A percentile compares a stretch with the other conserved stretches of the same genome.
Conservation (phyloP, 2,329 filamentous ascomycete genomes). For the Neopestalotiopsis sp. region DNA sequence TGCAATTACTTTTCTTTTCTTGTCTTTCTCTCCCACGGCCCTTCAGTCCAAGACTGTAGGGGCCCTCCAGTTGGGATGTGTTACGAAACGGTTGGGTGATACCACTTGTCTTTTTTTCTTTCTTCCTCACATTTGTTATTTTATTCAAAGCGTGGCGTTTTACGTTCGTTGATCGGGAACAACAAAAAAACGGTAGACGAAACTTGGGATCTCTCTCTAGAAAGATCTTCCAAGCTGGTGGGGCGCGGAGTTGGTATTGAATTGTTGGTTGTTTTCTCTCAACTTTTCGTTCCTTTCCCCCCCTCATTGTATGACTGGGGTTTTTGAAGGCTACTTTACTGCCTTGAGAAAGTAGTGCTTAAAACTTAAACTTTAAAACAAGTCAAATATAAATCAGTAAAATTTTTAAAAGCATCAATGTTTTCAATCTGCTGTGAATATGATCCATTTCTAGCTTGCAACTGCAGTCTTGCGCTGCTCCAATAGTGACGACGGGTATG, state of each 20-base stretch:
- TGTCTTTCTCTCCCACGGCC: background rate
- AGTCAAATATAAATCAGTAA: conserved; percentile 17
- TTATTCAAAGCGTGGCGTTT: conserved; percentile 16
- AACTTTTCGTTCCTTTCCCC: background rate
- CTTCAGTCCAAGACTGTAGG: background rate
- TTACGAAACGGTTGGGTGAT: conserved; percentile 13
- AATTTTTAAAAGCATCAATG: conserved; percentile 14
- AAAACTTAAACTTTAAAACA: conserved; percentile 10
- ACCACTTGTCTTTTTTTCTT: conserved; percentile 14
- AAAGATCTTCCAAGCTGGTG: no score
- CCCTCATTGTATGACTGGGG: conserved; percentile 9
- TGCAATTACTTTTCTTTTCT: background rate
- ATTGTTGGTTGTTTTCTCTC: background rate
- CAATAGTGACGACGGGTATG: no score
- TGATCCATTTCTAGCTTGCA: no score
- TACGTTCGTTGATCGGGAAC: background rate
- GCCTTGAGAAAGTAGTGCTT: conserved; percentile 16
- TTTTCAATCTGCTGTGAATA: conserved; percentile 2
- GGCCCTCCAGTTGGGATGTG: background rate
- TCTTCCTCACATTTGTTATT: background rate
- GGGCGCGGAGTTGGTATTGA: background rate
- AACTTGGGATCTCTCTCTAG: background rate
- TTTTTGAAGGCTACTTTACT: background rate
- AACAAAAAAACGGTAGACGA: background rate
- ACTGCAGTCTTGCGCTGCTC: no score